A percentile compares a stretch with the other conserved stretches of the same genome.
These are phyloP conservation scores for Emydomyces testavorans DNA, from an alignment of 2,329 filamentous ascomycete genomes.

Conservation along the genomic window DNA sequence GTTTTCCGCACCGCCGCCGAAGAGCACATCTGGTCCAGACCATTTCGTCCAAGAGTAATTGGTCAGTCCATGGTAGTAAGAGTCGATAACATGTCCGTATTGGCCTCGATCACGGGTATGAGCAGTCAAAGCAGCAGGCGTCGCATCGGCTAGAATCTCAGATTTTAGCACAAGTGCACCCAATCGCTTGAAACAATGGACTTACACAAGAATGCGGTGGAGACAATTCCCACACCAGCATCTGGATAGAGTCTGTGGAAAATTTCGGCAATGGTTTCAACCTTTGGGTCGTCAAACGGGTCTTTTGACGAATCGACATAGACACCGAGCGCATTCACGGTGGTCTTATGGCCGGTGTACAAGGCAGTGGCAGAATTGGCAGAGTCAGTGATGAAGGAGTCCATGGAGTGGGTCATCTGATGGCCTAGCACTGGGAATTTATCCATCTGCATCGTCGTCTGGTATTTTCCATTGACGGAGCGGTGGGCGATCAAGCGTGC, in stretches of 20 bases:
- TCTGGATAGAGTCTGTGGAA: slow-evolving; percentile 56
- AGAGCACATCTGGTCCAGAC: slow-evolving; percentile 65
- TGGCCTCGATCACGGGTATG: slow-evolving; percentile 60
- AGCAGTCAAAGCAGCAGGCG: slow-evolving; percentile 60
- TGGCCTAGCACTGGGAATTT: slow-evolving; percentile 77
- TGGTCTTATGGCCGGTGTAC: slow-evolving; percentile 74
- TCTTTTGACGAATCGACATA: slow-evolving; percentile 66
- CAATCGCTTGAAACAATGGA: not conserved
- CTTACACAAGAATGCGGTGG: slow-evolving; percentile 53
- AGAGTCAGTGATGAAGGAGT: slow-evolving; percentile 75
- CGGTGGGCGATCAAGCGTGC: slow-evolving; percentile 72
- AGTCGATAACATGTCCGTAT: slow-evolving; percentile 63
- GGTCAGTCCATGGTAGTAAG: slow-evolving; percentile 60
- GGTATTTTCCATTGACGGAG: slow-evolving; percentile 73
- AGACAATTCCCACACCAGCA: slow-evolving; percentile 53
- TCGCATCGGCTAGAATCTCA: slow-evolving; percentile 58
- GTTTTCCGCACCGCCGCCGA: slow-evolving; percentile 72
- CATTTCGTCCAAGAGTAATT: slow-evolving; percentile 74
- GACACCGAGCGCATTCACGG: slow-evolving; percentile 69
- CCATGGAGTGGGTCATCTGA: slow-evolving; percentile 80
- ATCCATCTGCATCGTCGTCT: slow-evolving; percentile 63
- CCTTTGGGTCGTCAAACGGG: slow-evolving; percentile 70
- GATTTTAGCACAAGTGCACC: slow-evolving; percentile 4
- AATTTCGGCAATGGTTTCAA: slow-evolving; percentile 65
- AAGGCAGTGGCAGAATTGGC: slow-evolving; percentile 74